Percentiles rank a stretch among this genome's conserved stretches.
These are phyloP conservation scores for Mortierella alpina DNA, from an alignment of 192 early-diverging fungal species.

Conservation along the genomic window DNA sequence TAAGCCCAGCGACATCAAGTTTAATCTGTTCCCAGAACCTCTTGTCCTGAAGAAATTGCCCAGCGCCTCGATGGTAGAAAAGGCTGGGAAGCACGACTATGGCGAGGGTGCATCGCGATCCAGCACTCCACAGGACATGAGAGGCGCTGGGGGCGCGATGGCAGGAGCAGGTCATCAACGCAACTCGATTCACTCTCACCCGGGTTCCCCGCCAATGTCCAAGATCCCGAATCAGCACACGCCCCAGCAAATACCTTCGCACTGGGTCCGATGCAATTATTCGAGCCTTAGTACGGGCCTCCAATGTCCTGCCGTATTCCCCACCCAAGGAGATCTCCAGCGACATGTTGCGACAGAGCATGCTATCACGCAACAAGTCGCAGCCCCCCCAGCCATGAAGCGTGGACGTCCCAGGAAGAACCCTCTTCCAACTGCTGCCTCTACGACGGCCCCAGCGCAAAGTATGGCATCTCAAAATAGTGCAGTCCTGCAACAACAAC, in stretches of 20 bases:
- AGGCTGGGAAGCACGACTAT: slow-evolving; percentile 39
- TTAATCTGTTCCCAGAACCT: slow-evolving; percentile 46
- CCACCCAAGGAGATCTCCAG: slow-evolving; percentile 35
- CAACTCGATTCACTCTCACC: slow-evolving; percentile 36
- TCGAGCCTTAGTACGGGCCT: slow-evolving; percentile 36
- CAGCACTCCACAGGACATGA: slow-evolving; percentile 28
- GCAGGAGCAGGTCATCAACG: slow-evolving; percentile 9
- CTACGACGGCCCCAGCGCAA: background rate
- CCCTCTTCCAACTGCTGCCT: slow-evolving; percentile 13
- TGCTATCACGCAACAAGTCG: slow-evolving; percentile 26
- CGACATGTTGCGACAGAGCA: slow-evolving; percentile 43
- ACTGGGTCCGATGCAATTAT: slow-evolving; percentile 51
- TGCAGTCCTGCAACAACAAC: slow-evolving; percentile 13
- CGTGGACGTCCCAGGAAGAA: slow-evolving; percentile 47
- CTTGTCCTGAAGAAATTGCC: slow-evolving; percentile 44
- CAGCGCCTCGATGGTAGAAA: slow-evolving; percentile 51
- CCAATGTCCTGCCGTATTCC: slow-evolving; percentile 43
- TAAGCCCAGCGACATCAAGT: slow-evolving; percentile 42
- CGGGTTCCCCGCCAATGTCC: slow-evolving; percentile 23
- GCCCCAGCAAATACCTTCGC: slow-evolving; percentile 14
- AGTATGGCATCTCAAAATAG: background rate
- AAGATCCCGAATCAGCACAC: slow-evolving; percentile 7
- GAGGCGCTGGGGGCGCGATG: background rate
- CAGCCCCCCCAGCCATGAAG: slow-evolving; percentile 47
- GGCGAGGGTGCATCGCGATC: slow-evolving; percentile 25